Percentiles rank a stretch among this genome's conserved stretches.
These are phyloP conservation scores for Intubia oerlemansii DNA, from an alignment of 2,329 filamentous ascomycete species.

Conservation along the genomic window DNA sequence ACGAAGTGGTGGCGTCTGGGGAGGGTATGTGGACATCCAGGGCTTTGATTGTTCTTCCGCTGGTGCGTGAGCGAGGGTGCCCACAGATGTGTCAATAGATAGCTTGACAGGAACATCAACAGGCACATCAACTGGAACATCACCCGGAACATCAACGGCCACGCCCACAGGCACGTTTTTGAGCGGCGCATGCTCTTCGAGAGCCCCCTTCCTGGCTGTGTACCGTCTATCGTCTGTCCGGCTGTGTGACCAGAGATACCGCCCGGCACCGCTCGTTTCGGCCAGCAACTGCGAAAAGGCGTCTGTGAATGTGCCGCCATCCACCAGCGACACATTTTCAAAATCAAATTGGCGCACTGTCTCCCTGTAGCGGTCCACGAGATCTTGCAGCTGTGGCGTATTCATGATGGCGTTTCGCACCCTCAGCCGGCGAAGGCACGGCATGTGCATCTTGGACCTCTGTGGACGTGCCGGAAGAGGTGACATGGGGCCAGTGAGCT, in stretches of 20 bases:
- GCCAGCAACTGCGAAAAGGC: slow-evolving; percentile 51
- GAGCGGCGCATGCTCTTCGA: too few relatives aligned
- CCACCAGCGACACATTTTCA: slow-evolving; percentile 48
- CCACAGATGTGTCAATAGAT: too few relatives aligned
- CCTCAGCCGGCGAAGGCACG: slow-evolving; percentile 43
- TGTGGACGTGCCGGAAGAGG: slow-evolving; percentile 30
- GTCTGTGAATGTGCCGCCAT: slow-evolving; percentile 57
- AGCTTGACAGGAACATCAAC: too few relatives aligned
- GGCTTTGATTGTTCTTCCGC: not conserved
- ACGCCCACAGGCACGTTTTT: slow-evolving; percentile 13
- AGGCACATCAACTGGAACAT: too few relatives aligned
- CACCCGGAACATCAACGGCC: too few relatives aligned
- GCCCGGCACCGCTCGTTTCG: slow-evolving; percentile 18
- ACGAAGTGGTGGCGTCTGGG: slow-evolving; percentile 2
- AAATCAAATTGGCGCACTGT: slow-evolving; percentile 63
- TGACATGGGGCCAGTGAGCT: slow-evolving; percentile 43
- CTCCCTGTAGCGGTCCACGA: slow-evolving; percentile 44
- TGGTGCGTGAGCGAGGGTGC: too few relatives aligned
- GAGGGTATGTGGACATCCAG: not conserved
- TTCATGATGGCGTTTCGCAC: slow-evolving; percentile 55
- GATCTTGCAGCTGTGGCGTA: slow-evolving; percentile 43
- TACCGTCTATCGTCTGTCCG: slow-evolving; percentile 7
- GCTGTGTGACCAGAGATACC: slow-evolving; percentile 19
- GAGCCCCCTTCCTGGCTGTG: too few relatives aligned
- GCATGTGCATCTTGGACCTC: slow-evolving; percentile 39